Evolutionary conservation across 1,284 basidiomycete species (phyloP), one percentile per base, ranked within the genome.

Genomic region (Pisolithus thermaeus): DNA sequence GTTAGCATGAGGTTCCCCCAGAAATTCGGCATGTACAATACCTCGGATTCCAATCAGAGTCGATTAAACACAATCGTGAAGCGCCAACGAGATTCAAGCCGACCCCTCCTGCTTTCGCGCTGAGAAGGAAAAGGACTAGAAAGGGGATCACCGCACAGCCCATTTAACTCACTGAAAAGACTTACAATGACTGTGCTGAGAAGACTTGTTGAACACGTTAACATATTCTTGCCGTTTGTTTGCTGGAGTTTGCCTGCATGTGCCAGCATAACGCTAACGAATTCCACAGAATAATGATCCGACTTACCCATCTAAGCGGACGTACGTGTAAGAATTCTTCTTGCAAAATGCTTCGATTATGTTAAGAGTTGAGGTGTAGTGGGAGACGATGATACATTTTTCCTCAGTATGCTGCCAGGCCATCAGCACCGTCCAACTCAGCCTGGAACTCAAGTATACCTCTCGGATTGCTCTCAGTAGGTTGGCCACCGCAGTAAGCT

Each of bases 21-120:
- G 45, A 43, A 35, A 23, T 36, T 16, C 38, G 9, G 48, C 8
- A 41, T 43, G 0, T 6, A 7, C 46, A 69, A 50, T 48, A 87
- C 90, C 87, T 90, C 42, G 92, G 92, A 68, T 96, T 96, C 92
- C 97, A 99, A 65, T 99, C 96, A 46, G 90, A 93, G 68, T 99
- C 96, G 40, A 91, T 74, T 41, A 90, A 73, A 51, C 91, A 87
- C 39, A 97, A 70, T 39, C 94, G 76, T 9, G 91, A 95, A 9
- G 87, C 93, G 28, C 92, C 90, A 35, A 93, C 93, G 25, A 97
- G 78, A 67, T 98, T 99, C 49, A 99, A 78, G 1, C 96, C 96
- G 18, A 94, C 90, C 23, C 96, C 96, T 18, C 96, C 96, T 1
- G 94, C 92, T 71, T 98, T 98, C 9, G 93, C 90, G 63, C 93